A percentile compares a stretch with the other conserved stretches of the same genome.
Evolutionary conservation across 2,329 filamentous ascomycete genomes (phyloP).

Genomic region (Aureobasidium lini): DNA sequence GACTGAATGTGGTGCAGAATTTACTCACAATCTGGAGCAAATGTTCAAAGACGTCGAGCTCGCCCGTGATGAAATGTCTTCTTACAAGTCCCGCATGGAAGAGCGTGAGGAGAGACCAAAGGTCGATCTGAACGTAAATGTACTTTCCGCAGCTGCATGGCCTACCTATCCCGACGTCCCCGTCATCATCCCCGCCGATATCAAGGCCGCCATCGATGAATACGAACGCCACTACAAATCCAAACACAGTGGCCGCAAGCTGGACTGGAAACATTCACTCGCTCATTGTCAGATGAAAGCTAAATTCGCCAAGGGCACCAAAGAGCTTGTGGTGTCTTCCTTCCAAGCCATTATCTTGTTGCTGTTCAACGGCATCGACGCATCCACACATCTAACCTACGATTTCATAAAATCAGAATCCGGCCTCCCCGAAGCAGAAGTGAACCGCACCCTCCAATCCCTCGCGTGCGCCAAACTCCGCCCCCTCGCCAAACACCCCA

Average conservation of each 20-base stretch:
- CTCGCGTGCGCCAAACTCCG: conserved; percentile 85
- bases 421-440: conserved; percentile 66
- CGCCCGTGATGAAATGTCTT: conserved; percentile 84
- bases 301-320: conserved; percentile 67
- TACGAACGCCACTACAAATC: conserved; percentile 82
- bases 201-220: conserved; percentile 66
- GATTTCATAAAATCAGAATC: conserved; percentile 67
- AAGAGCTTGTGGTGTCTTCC: conserved; percentile 83
- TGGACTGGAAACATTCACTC: conserved; percentile 90
- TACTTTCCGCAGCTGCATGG: conserved; percentile 89
- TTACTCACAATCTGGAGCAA: conserved; percentile 94
- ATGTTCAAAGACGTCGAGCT: conserved; percentile 99
- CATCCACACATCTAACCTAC: conserved; percentile 63
- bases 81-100: conserved; percentile 65
- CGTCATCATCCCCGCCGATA: conserved; percentile 66
- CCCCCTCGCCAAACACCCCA: conserved; percentile 77
- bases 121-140: conserved; percentile 75
- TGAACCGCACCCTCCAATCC: conserved; percentile 87
- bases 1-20: conserved; percentile 85
- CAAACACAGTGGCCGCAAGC: conserved; percentile 80
- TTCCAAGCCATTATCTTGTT: conserved; percentile 89
- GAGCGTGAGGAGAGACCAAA: conserved; percentile 45
- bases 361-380: conserved; percentile 70
- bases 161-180: conserved; percentile 76
- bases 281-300: conserved; percentile 83